Base-by-base conservation (phyloP, 805 yeast species). In the Zygoascus ofunaensis region DNA sequence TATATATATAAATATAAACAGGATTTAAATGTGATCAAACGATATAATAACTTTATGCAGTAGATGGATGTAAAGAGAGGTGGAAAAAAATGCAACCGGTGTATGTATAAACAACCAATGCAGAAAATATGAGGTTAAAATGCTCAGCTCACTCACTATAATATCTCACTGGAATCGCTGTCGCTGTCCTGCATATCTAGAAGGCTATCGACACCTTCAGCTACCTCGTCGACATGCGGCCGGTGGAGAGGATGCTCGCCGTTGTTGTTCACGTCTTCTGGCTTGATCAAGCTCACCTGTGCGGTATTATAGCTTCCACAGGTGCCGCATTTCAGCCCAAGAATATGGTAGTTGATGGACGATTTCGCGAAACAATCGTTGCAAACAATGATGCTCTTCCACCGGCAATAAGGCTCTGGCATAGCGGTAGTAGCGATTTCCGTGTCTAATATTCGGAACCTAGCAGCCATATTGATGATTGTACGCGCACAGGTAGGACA, bases 401-500 rank as follows among this genome's bases (percentile, higher is more conserved):
- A 86, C 46, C 68, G 60, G 42, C 73, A 72, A 58, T 86, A 79
- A 4, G 94, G 96, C 17, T 78, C 74, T 0, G 97, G 97, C 58
- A 89, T 66, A 12, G 79, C 81, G 57, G 82, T 87, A 54, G 76
- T 76, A 19, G 66, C 70, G 43, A 89, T 85, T 63, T 89, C 97
- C 55, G 76, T 79, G 62, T 89, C 97, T 47, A 87, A 67, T 23
- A 89, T 82, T 39, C 96, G 68, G 60, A 90, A 90, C 58, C 86
- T 85, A 1, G 92, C 79, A 55, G 84, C 95, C 78, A 89, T 87
- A 63, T 87, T 85, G 32, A 82, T 71, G 42, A 90, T 77, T 0
- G 95, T 82, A 53, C 83, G 78, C 44, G 86, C 80, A 59, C 97
- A 89, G 2, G 85, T 73, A 1, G 97, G 97, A 61, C 97, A 89